phyloP scores from a whole-genome alignment of 805 yeast genomes.

The Wickerhamomyces ciferrii region DNA sequence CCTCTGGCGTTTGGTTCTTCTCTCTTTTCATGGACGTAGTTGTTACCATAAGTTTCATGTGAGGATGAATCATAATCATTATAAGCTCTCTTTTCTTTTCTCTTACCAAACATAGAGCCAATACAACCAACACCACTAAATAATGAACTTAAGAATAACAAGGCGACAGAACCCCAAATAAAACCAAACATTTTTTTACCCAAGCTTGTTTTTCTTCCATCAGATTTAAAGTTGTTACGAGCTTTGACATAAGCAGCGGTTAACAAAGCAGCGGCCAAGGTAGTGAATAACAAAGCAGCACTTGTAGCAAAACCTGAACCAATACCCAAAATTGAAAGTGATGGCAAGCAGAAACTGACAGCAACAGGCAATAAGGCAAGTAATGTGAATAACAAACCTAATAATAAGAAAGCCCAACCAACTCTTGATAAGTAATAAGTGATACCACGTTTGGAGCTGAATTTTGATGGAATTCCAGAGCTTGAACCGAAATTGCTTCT shows the following conservation, averaged over 20 bases:
- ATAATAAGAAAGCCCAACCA: slow-evolving; percentile 57
- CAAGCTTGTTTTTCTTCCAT: slow-evolving; percentile 35
- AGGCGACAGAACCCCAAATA: slow-evolving; percentile 50
- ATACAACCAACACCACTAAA: slow-evolving; percentile 18
- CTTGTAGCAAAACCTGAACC: slow-evolving; percentile 17
- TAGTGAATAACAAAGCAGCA: slow-evolving; percentile 37
- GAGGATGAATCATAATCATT: slow-evolving; percentile 18
- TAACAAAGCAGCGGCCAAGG: slow-evolving; percentile 40
- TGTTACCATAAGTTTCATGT: slow-evolving; percentile 23
- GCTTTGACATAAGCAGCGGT: slow-evolving; percentile 57
- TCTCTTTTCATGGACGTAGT: slow-evolving; percentile 14
- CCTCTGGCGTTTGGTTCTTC: slow-evolving; percentile 5
- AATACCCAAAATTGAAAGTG: slow-evolving; percentile 10
- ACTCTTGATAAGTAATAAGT: slow-evolving; percentile 66
- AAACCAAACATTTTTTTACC: slow-evolving; percentile 53
- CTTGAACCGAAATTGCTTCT: slow-evolving; percentile 59
- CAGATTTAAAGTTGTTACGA: slow-evolving; percentile 38
- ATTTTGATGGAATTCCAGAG: slow-evolving; percentile 46
- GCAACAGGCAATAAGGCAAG: slow-evolving; percentile 37
- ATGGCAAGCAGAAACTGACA: slow-evolving; percentile 17
- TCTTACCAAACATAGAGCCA: slow-evolving; percentile 6
- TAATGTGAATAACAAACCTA: slow-evolving; percentile 51
- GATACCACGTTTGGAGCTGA: slow-evolving; percentile 41
- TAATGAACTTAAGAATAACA: slow-evolving; percentile 12
- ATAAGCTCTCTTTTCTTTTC: slow-evolving; percentile 11